Base-by-base conservation (phyloP, 1,139 yeast genomes). In the Pichia sp. region DNA sequence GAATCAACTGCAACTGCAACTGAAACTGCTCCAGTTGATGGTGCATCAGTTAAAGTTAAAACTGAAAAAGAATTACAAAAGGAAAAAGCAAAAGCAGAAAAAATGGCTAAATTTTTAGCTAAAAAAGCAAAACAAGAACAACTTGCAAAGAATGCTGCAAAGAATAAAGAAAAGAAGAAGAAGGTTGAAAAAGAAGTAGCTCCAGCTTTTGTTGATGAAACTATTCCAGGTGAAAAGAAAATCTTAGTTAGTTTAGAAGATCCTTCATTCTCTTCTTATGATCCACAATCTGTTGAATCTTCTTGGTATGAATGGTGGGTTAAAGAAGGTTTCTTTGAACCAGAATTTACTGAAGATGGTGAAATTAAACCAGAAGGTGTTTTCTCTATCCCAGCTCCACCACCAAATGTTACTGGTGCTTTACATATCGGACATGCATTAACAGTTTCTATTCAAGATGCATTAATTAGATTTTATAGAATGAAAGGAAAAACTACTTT, bases 231-330 rank as follows among this genome's bases (percentile, higher is more conserved):
- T 53, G 95, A 90, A 59, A 94, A 92, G 79, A 92, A 92, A 71
- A 70, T 83, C 33, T 77, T 92, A 57, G 85, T 80, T 29, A 79
- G 90, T 39, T 76, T 92, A 52, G 97, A 92, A 43, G 96, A 90
- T 65, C 92, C 96, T 29, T 83, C 97, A 29, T 79, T 92, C 65
- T 90, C 92, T 70, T 94, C 97, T 11, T 92, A 92, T 70, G 86
- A 80, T 63, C 98, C 99, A 39, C 78, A 80, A 59, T 84, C 83
- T 59, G 97, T 94, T 45, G 99, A 92, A 71, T 83, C 95, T 51
- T 88, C 97, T 25, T 92, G 99, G 99, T 90, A 92, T 70, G 81
- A 79, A 33, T 92, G 98, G 98, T 92, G 99, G 99, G 84, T 80
- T 56, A 76, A 85, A 63, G 77, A 86, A 67, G 95, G 94, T 27